A percentile compares a stretch with the other conserved stretches of the same genome.
phyloP scores from a whole-genome alignment of 176 grass and related monocot species.

The Triticum aestivum region IWGSC_CS_RefSeq_v2.1 NC_057802.1:491556166-491556665 shows the following conservation, averaged over 20 bases:
- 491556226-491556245: slow-evolving; percentile 91
- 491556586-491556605: slow-evolving; percentile 92
- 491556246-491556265: slow-evolving; percentile 97
- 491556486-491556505: slow-evolving; percentile 88
- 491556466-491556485: slow-evolving; percentile 95
- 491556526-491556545: slow-evolving; percentile 92
- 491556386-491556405: not conserved
- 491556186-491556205: slow-evolving; percentile 66
- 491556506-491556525: slow-evolving; percentile 98
- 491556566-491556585: slow-evolving; percentile 96
- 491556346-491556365: slow-evolving; percentile 10
- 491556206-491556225: slow-evolving; percentile 69
- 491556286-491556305: slow-evolving; percentile 20
- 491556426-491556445: slow-evolving; percentile 40
- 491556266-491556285: slow-evolving; percentile 71
- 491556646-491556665: slow-evolving; percentile 97
- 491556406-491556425: not conserved
- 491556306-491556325: slow-evolving; percentile 25
- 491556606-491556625: slow-evolving; percentile 98
- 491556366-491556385: not conserved
- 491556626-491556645: slow-evolving; percentile 96
- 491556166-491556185: slow-evolving; percentile 62
- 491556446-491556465: slow-evolving; percentile 98
- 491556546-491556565: slow-evolving; percentile 94
- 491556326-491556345: not conserved